Evolutionary conservation across 192 early-diverging fungal genomes (phyloP), one percentile per base, ranked within the genome.

Genomic region (Linnemannia elongata): DNA sequence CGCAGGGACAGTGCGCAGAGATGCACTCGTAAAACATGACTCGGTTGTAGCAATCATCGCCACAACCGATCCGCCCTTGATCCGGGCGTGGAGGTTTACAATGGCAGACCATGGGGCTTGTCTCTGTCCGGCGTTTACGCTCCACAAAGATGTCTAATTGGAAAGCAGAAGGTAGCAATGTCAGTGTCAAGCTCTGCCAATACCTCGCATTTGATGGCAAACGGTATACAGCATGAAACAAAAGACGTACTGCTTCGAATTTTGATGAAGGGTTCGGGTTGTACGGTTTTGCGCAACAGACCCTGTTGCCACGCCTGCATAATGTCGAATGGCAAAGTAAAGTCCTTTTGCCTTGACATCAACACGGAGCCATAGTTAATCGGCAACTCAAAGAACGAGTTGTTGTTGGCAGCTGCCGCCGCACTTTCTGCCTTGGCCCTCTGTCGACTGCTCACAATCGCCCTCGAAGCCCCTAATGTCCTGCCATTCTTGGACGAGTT

Each of bases 21-120:
- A 88, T 82, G 78, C 95, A 97, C 81, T 97, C 96, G 74, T 96
- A 94, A 82, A 92, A 95, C 91, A 94, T 94, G 79, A 92, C 90
- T 42, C 95, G 82, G 73, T 96, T 97, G 36, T 95, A 89, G 77
- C 96, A 97, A 69, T 94, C 92, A 22, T 94, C 92, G 1, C 89
- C 89, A 77, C 96, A 97, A 15, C 91, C 94, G 52, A 85, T 78
- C 49, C 85, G 69, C 13, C 92, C 93, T 69, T 93, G 89, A 41
- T 80, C 81, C n/a, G 93, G 92, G 15, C 87, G 75, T 22, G 94
- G 93, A 17, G 82, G 74, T 13, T 60, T 88, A 79, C 96, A 96
- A 44, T 90, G 88, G 74, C 95, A 96, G 1, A 95, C 81, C 63
- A 93, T 85, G 0, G 80, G 82, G 8, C 92, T 88, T 22, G 83